phyloP scores from a whole-genome alignment of 176 grass and related monocot genomes.

The Cocos nucifera region DNA sequence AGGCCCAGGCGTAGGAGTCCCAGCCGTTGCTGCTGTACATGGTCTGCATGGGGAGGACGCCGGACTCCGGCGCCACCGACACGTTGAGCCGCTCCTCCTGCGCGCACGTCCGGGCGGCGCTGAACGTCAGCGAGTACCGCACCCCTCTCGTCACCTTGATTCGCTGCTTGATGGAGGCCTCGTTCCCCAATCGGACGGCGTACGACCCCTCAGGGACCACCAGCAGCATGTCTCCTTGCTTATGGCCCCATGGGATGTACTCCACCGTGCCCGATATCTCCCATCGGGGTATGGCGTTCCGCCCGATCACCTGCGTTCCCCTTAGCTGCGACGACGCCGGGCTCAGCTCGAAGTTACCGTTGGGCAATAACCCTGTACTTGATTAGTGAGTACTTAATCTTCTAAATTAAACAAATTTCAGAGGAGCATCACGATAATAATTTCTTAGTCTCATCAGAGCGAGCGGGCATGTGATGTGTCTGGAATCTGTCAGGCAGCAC shows the following conservation, averaged over 20 bases:
- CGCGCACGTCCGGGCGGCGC: conserved; percentile 77
- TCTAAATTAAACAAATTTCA: too few species aligned
- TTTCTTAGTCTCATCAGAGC: too few species aligned
- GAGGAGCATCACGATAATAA: too few species aligned
- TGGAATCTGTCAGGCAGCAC: too few species aligned
- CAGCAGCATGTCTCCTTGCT: conserved; percentile 79
- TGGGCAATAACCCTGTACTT: conserved; percentile 53
- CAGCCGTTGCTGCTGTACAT: conserved; percentile 95
- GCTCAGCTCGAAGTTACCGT: conserved; percentile 80
- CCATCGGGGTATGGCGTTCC: conserved; percentile 54
- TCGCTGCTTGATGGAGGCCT: conserved; percentile 64
- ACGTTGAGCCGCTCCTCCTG: conserved; percentile 70
- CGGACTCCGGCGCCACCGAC: conserved; percentile 53
- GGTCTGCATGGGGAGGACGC: conserved; percentile 62
- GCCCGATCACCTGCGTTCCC: conserved; percentile 54
- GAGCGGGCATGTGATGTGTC: too few species aligned
- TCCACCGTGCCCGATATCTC: conserved; percentile 57
- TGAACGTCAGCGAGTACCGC: conserved; percentile 72
- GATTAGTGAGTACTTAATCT: not conserved
- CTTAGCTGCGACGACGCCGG: conserved; percentile 40
- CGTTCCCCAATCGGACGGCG: conserved; percentile 78
- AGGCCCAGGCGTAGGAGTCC: conserved; percentile 93
- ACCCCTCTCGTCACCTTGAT: conserved; percentile 23
- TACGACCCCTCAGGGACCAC: conserved; percentile 67
- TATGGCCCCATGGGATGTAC: conserved; percentile 67